Conservation (phyloP, 176 grass and related monocot species). For the Cenchrus purpureus region DNA sequence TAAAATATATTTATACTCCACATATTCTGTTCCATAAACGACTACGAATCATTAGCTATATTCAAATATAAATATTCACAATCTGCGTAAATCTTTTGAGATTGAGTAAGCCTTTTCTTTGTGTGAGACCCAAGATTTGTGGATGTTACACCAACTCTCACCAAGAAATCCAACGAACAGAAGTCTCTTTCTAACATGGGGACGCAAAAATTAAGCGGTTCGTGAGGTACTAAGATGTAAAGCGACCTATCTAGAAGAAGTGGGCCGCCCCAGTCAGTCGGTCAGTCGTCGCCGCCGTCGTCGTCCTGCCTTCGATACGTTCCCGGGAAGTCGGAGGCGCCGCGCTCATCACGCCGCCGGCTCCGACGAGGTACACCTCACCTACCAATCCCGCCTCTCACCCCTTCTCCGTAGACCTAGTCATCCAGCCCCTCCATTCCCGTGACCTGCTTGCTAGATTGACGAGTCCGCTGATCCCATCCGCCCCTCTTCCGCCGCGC, state of each 20-base stretch:
- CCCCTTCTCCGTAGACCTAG: neutral
- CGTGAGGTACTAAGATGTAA: constrained; percentile 26
- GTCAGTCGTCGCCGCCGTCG: constrained; percentile 22
- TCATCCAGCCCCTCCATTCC: neutral
- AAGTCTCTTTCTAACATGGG: neutral
- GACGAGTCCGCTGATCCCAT: neutral
- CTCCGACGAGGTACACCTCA: constrained; percentile 27
- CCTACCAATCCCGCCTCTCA: neutral
- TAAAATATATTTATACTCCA: neutral
- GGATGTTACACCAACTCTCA: constrained; percentile 4
- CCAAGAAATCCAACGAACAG: neutral
- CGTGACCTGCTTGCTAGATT: neutral
- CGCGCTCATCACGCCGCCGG: constrained; percentile 15
- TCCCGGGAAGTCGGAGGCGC: constrained; percentile 26
- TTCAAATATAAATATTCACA: neutral
- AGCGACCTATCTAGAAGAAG: neutral
- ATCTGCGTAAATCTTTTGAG: neutral
- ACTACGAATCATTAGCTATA: neutral
- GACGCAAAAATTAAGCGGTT: neutral
- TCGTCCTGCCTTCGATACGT: constrained; percentile 4
- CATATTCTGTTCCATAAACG: neutral
- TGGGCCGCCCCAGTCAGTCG: constrained; percentile 19
- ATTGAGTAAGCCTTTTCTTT: constrained; percentile 11
- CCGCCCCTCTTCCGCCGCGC: neutral
- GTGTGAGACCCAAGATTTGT: constrained; percentile 5